phyloP scores from a whole-genome alignment of 2,329 filamentous ascomycete genomes.

The Microsporum audouinii region DNA sequence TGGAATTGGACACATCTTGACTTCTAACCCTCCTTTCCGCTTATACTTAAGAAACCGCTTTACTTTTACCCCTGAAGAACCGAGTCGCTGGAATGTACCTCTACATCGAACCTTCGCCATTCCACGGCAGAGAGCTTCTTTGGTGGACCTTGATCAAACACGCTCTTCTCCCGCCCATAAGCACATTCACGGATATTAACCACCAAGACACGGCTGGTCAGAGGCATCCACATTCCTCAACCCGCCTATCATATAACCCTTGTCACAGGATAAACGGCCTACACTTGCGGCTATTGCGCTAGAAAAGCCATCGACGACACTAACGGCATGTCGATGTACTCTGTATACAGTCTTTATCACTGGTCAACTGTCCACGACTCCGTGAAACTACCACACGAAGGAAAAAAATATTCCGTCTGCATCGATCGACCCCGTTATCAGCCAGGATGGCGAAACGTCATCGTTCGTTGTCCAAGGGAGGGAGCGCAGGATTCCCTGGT shows the following conservation, averaged over 20 bases:
- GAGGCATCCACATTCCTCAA: background rate
- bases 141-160: background rate
- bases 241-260: background rate
- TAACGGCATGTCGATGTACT: too few relatives aligned
- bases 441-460: constrained; percentile 1
- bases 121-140: background rate
- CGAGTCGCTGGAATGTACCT: background rate
- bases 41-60: background rate
- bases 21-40: background rate
- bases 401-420: background rate
- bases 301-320: background rate
- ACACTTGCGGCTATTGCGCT: background rate
- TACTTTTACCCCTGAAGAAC: background rate
- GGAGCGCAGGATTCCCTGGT: background rate
- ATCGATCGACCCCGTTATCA: background rate
- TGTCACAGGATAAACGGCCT: background rate
- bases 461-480: background rate
- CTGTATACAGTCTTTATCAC: too few relatives aligned
- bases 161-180: background rate
- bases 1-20: background rate
- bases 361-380: background rate
- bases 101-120: background rate
- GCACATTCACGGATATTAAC: background rate
- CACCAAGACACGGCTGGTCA: background rate
- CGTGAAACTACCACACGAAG: background rate